Conservation (phyloP, 306 rosid species). For the Casuarina glauca region DNA sequence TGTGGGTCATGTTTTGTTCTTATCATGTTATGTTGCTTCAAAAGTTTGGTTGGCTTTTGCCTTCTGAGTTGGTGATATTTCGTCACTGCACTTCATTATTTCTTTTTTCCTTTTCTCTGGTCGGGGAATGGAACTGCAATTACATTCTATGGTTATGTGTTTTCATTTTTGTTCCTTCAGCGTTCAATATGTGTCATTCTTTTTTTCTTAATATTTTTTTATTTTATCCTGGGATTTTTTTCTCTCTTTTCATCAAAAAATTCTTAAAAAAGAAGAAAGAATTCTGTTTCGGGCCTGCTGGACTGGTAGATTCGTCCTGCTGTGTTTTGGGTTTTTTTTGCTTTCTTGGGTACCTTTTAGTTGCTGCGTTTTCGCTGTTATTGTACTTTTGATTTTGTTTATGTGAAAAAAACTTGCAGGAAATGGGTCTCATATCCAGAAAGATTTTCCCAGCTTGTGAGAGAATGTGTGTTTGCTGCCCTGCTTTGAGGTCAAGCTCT, state of each 20-base stretch:
- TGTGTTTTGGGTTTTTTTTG: neutral
- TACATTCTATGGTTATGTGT: neutral
- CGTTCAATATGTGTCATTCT: constrained; percentile 2
- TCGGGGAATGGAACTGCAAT: neutral
- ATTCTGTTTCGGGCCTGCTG: neutral
- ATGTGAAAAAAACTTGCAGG: constrained; percentile 36
- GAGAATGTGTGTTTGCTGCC: constrained; percentile 96
- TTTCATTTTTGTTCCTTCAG: constrained; percentile 7
- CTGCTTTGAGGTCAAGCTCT: constrained; percentile 94
- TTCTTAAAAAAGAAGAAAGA: neutral
- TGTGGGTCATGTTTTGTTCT: neutral
- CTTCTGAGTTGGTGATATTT: constrained; percentile 19
- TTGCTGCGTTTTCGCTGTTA: constrained; percentile 18
- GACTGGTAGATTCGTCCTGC: neutral
- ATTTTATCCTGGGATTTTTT: neutral
- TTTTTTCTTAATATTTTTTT: neutral
- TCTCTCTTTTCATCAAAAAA: neutral
- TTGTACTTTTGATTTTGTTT: constrained; percentile 14
- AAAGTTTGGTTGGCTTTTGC: neutral
- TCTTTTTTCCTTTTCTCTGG: neutral
- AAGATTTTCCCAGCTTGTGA: constrained; percentile 95
- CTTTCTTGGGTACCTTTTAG: constrained; percentile 8
- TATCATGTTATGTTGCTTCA: neutral
- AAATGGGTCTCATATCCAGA: constrained; percentile 91
- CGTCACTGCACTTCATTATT: constrained; percentile 4